These are phyloP conservation scores for Ogataea corticis DNA, from an alignment of 805 yeast genomes.

Conservation along the genomic window DNA sequence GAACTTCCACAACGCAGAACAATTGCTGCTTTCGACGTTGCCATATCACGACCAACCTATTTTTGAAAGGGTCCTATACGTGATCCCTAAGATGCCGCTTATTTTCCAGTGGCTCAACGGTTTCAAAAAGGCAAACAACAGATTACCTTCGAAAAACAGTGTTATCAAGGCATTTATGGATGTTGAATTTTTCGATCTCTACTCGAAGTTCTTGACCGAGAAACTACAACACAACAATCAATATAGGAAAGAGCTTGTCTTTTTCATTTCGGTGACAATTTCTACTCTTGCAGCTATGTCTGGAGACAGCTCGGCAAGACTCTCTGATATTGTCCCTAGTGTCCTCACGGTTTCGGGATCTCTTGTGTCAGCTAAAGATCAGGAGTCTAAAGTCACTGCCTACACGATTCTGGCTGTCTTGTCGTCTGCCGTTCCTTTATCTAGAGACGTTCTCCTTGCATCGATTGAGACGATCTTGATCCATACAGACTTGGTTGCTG, in stretches of 20 bases:
- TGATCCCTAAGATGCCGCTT: conserved; percentile 72
- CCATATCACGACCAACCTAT: conserved; percentile 79
- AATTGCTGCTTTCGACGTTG: conserved; percentile 65
- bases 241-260: conserved; percentile 71
- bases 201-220: conserved; percentile 54
- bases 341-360: conserved; percentile 60
- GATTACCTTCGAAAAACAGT: conserved; percentile 65
- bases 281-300: conserved; percentile 67
- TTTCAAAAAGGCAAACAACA: conserved; percentile 55
- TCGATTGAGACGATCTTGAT: conserved; percentile 57
- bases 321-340: conserved; percentile 54
- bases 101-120: conserved; percentile 70
- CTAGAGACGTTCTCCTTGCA: conserved; percentile 56
- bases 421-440: conserved; percentile 68
- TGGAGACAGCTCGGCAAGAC: conserved; percentile 37
- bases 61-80: conserved; percentile 74
- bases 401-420: conserved; percentile 81
- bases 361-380: conserved; percentile 45
- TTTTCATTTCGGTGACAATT: conserved; percentile 72
- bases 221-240: conserved; percentile 54
- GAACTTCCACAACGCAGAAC: conserved; percentile 77
- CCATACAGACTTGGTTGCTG: conserved; percentile 24
- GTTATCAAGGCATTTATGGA: conserved; percentile 76
- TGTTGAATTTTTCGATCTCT: conserved; percentile 62
- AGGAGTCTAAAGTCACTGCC: conserved; percentile 77